Percentiles rank a stretch among this genome's conserved stretches.
Evolutionary conservation across 1,284 basidiomycete species (phyloP).

Genomic region (Taiwanofungus camphoratus): DNA sequence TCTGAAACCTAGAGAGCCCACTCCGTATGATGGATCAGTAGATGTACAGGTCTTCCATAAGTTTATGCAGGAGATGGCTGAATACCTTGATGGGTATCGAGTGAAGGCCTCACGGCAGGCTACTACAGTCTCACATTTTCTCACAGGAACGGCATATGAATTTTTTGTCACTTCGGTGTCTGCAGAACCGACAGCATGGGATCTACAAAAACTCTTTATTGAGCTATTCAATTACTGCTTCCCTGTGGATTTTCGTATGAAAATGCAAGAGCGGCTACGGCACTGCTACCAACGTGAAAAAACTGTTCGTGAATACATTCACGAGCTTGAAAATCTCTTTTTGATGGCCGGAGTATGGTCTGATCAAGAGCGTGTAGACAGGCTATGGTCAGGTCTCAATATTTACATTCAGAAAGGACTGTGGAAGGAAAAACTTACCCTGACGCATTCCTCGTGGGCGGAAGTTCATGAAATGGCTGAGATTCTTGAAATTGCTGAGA

Average conservation of each 20-base stretch:
- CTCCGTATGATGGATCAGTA: neutral
- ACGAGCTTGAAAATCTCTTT: conserved; percentile 9
- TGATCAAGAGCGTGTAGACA: conserved; percentile 3
- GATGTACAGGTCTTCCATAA: conserved; percentile 7
- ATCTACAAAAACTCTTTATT: neutral
- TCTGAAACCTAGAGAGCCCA: conserved; percentile 9
- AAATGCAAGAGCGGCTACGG: conserved; percentile 1
- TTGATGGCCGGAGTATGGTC: conserved; percentile 2
- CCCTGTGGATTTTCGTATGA: conserved; percentile 3
- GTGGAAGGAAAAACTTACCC: conserved; percentile 5
- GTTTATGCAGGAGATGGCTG: conserved; percentile 2
- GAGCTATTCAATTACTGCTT: conserved; percentile 9
- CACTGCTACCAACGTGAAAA: neutral
- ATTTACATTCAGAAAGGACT: conserved; percentile 4
- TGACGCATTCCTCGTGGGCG: neutral
- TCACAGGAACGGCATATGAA: neutral
- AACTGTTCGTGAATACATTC: conserved; percentile 7
- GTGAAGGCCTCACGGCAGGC: neutral
- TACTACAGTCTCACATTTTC: neutral
- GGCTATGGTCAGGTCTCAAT: conserved; percentile 9
- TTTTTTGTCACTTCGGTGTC: neutral
- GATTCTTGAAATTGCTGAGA: conserved; percentile 5
- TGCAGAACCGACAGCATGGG: neutral
- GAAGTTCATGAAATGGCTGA: conserved; percentile 4
- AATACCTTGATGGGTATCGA: conserved; percentile 4